A percentile compares a stretch with the other conserved stretches of the same genome.
Evolutionary conservation across 352 stramenopile genomes (phyloP).

Genomic region (Pythium myriotylum): DNA sequence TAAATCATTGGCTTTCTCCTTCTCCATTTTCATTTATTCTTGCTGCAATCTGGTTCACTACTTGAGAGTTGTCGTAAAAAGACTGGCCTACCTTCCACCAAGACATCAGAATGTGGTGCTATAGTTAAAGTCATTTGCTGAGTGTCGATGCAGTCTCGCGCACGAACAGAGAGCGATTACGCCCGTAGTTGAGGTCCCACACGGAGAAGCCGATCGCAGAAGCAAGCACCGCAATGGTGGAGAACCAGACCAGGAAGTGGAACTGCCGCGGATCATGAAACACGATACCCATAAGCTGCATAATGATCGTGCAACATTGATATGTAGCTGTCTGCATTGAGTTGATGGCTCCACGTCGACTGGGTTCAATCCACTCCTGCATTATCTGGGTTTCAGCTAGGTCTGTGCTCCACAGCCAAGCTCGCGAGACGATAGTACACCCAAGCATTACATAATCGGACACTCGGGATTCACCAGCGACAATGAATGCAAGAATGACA

Average conservation of each 20-base stretch:
- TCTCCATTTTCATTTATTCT: too few species aligned
- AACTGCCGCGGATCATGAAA: constrained; percentile 31
- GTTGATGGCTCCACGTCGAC: constrained; percentile 28
- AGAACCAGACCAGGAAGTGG: constrained; percentile 28
- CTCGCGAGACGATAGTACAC: constrained; percentile 20
- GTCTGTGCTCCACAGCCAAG: constrained; percentile 31
- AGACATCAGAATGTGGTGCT: too few species aligned
- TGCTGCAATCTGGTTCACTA: too few species aligned
- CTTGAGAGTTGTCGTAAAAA: too few species aligned
- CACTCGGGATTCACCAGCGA: constrained; percentile 21
- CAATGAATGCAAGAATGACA: constrained; percentile 14
- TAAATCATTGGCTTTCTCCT: too few species aligned
- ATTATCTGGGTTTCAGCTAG: constrained; percentile 32
- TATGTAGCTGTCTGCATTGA: constrained; percentile 32
- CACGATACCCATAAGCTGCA: constrained; percentile 31
- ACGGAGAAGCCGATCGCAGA: constrained; percentile 25
- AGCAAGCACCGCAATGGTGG: constrained; percentile 12
- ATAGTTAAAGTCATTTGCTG: too few species aligned
- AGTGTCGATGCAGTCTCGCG: too few species aligned
- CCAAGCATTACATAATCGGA: constrained; percentile 32
- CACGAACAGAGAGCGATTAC: too few species aligned
- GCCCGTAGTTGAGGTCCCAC: constrained; percentile 32
- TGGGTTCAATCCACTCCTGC: constrained; percentile 31
- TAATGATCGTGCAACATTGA: constrained; percentile 26
- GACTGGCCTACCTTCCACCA: too few species aligned